These are phyloP conservation scores for Tolypocladium cylindrosporum DNA, from an alignment of 2,329 filamentous ascomycete species.

Conservation along the genomic window DNA sequence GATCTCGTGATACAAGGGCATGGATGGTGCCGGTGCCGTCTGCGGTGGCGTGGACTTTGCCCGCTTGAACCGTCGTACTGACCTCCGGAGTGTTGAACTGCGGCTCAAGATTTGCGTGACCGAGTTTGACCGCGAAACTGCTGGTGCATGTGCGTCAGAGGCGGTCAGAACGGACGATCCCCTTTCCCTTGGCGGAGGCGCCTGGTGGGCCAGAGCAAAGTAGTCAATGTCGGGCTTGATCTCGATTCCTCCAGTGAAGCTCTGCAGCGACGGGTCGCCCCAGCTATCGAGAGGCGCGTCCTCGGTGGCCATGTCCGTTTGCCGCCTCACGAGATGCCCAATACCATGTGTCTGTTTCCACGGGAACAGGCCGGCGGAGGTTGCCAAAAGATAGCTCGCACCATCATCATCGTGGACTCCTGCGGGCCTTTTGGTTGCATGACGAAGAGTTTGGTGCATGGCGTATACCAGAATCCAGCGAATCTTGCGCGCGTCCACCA, in stretches of 20 bases:
- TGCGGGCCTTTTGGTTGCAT: slow-evolving; percentile 48
- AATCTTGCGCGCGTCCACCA: slow-evolving; percentile 63
- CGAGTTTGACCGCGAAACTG: slow-evolving; percentile 18
- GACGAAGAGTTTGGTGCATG: slow-evolving; percentile 60
- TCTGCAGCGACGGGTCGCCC: slow-evolving; percentile 4
- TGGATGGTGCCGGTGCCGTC: slow-evolving; percentile 6
- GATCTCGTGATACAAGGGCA: slow-evolving; percentile 36
- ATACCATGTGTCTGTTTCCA: slow-evolving; percentile 29
- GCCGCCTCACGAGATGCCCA: slow-evolving; percentile 16
- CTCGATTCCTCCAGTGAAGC: slow-evolving; percentile 19
- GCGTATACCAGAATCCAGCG: slow-evolving; percentile 71
- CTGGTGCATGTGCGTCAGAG: background rate
- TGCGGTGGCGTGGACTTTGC: slow-evolving; percentile 9
- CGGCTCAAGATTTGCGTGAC: slow-evolving; percentile 19
- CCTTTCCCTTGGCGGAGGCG: slow-evolving; percentile 4
- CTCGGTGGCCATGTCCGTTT: slow-evolving; percentile 15
- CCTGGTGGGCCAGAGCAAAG: slow-evolving; percentile 31
- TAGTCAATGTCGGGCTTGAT: slow-evolving; percentile 49
- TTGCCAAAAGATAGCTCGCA: slow-evolving; percentile 46
- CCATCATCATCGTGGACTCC: slow-evolving; percentile 49
- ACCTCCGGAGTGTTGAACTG: slow-evolving; percentile 22
- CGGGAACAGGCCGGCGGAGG: slow-evolving; percentile 32
- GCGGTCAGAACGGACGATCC: slow-evolving; percentile 3
- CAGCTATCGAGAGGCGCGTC: slow-evolving; percentile 4
- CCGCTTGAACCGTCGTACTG: slow-evolving; percentile 20